Evolutionary conservation across 805 yeast species (phyloP), one percentile per base, ranked within the genome.

Genomic region (Candida ulmi): DNA sequence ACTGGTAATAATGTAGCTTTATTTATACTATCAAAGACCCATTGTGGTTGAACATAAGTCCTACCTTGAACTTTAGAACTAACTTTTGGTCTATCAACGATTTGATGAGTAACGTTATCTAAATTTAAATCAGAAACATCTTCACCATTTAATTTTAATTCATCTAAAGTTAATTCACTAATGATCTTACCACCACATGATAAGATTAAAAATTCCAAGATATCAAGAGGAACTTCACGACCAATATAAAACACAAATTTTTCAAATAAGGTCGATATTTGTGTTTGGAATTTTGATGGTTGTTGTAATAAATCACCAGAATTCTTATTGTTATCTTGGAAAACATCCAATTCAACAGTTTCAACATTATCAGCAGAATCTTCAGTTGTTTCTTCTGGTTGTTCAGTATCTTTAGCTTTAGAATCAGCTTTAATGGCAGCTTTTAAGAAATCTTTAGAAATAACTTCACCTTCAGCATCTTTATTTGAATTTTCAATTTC

Each of bases 31-130:
- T 93, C 99, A 61, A 93, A 90, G 24, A 93, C 72, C 99, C 99
- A 93, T 70, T 93, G 99, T 16, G 99, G 99, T 67, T 93, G 99
- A 35, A 91, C 62, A 58, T 93, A 93, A 0, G 95, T 86, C 69
- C 98, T 79, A 37, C 96, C 96, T 44, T 88, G 83, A 33, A 88
- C 87, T 59, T 81, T 86, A 47, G 77, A 72, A 23, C 72, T 59
- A 33, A 91, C 63, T 54, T 79, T 80, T 24, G 99, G 98, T 63
- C 99, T 80, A 64, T 93, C 99, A 47, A 83, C 81, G 51, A 93
- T 83, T 64, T 91, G 98, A 63, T 93, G 99, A 13, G 99, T 93
- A 36, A 93, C 77, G 37, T 71, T 66, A 24, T 78, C 69, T 40
- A 87, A 68, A 57, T 83, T 83, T 46, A 82, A 66, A 37, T 72